A percentile compares a stretch with the other conserved stretches of the same genome.
phyloP scores from a whole-genome alignment of 768 basidiomycete genomes.

The Psilocybe subaeruginosa region DNA sequence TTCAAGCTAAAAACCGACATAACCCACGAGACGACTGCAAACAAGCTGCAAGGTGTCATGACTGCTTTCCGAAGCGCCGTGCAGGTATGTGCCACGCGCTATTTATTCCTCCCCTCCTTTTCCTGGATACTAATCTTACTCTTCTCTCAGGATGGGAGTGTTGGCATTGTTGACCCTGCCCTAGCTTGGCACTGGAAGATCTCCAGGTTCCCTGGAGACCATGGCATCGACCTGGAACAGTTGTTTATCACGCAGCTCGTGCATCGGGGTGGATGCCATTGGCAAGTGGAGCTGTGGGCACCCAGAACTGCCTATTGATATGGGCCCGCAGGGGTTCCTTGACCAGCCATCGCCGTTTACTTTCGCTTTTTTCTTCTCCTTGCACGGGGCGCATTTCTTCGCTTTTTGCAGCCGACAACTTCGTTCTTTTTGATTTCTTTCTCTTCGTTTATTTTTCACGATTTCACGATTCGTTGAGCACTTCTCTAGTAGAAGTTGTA shows the following conservation, averaged over 20 bases:
- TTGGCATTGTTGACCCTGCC: constrained; percentile 26
- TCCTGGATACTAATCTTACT: no score
- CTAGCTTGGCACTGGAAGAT: constrained; percentile 40
- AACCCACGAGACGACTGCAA: no score
- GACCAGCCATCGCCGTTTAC: background rate
- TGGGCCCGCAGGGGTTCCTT: no score
- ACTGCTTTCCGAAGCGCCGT: constrained; percentile 17
- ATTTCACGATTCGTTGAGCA: background rate
- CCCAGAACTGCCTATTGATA: constrained; percentile 7
- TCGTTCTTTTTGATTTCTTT: no score
- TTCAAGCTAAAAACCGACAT: constrained; percentile 30
- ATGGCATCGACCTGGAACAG: constrained; percentile 18
- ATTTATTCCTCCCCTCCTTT: background rate
- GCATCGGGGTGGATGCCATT: constrained; percentile 42
- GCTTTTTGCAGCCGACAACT: no score
- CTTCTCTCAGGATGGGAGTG: background rate
- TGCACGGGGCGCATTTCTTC: background rate
- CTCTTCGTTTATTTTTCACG: background rate
- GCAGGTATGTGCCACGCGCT: background rate
- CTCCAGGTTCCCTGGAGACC: constrained; percentile 16
- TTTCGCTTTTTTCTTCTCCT: background rate
- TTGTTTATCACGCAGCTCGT: constrained; percentile 40
- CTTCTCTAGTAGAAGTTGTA: background rate
- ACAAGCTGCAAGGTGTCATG: constrained; percentile 16
- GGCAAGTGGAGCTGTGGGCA: constrained; percentile 47